phyloP scores from a whole-genome alignment of 768 basidiomycete species.

The Mycena alexandri region DNA sequence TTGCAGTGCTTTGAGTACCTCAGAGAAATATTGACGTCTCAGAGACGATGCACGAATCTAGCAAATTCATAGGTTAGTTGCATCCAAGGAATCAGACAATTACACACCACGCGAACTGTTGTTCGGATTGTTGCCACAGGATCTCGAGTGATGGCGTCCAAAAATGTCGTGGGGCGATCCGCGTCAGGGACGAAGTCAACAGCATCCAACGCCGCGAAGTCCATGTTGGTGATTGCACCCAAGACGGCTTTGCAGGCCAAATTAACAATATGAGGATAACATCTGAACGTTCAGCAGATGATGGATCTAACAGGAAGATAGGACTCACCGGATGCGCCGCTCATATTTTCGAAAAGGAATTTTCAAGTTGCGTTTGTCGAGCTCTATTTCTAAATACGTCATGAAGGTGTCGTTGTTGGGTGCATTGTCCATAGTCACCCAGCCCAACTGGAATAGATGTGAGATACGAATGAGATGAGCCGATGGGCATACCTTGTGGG shows the following conservation, averaged over 20 bases:
- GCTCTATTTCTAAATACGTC: conserved; percentile 7
- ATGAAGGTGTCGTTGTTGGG: conserved; percentile 31
- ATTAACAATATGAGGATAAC: conserved; percentile 30
- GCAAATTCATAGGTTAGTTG: neutral
- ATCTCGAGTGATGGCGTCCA: conserved; percentile 9
- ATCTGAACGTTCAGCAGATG: neutral
- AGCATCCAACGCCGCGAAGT: conserved; percentile 13
- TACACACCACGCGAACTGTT: conserved; percentile 4
- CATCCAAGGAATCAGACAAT: neutral
- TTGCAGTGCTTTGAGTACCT: conserved; percentile 25
- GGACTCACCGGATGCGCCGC: conserved; percentile 26
- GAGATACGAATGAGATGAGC: neutral
- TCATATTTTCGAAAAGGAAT: conserved; percentile 14
- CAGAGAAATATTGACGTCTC: conserved; percentile 33
- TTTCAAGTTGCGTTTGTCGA: neutral
- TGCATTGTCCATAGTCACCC: conserved; percentile 30
- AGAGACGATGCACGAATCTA: conserved; percentile 36
- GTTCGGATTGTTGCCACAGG: conserved; percentile 25
- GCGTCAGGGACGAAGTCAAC: conserved; percentile 15
- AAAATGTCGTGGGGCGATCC: neutral
- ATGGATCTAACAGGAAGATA: neutral
- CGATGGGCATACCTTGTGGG: conserved; percentile 39
- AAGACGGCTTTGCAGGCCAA: conserved; percentile 21
- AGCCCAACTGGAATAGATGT: conserved; percentile 22
- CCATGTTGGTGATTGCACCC: conserved; percentile 22